Evolutionary conservation across 768 basidiomycete species (phyloP), one percentile per base, ranked within the genome.

Genomic region (Lactifluus piperatus): DNA sequence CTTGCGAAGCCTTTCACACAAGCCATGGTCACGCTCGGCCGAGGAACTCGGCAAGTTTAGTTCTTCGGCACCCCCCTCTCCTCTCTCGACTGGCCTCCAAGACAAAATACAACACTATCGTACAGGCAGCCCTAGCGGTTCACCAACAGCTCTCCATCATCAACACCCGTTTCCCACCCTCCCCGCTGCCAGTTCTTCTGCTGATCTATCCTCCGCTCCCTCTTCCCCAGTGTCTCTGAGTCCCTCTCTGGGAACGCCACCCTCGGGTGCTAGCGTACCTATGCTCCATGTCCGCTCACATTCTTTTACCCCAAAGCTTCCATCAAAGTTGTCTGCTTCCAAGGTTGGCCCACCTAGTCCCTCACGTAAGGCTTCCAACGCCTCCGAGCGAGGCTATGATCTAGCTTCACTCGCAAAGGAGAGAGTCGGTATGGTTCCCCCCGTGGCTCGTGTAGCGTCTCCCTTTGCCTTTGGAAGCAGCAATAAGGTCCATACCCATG

Each of bases 11-110:
- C 81, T 88, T 10, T 86, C 87, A 0, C 79, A 82, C 65, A 85
- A 82, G 68, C 79, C 78, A 13, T 91, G 89, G 89, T 89, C 88
- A 26, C 83, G 76, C 68, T 90, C 87, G 6, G 88, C 82, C 22
- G 89, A 91, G 67, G 89, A 92, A 69, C 77, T 91, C 51, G 79
- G 81, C 65, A 82, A 79, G 68, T 71, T 83, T 50, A 75, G 76
- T 14, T 66, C 68, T 39, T 63, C 69, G 7, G 68, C 68, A 5
- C 70, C 64, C 13, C 69, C 69, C 57, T 65, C 72, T 37, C 72
- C 73, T n/a, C 66, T 78, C 52, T 78, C 79, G 46, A 64, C 76
- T 6, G 74, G 76, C 20, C 74, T 88, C 63, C 82, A 86, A 43
- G 80, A 84, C 54, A 81, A 77, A 66, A 79, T 85, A 63, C 80